phyloP scores from a whole-genome alignment of 306 rosid species.

The Sindora glabra region DNA sequence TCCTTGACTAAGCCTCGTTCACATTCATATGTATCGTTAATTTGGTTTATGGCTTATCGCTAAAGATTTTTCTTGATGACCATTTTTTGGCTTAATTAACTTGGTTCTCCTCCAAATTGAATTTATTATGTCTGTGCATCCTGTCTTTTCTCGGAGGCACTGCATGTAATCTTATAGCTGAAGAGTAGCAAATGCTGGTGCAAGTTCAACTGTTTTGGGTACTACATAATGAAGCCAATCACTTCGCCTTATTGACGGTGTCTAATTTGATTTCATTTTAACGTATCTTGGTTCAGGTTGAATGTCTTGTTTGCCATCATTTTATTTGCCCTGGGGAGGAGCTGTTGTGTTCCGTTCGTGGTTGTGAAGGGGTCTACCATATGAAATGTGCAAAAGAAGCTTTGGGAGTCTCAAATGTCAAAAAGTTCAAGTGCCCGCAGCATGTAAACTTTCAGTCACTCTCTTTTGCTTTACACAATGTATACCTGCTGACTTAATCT shows the following conservation, averaged over 20 bases:
- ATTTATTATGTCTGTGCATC: no score
- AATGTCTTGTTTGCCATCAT: conserved; percentile 47
- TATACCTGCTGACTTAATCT: not conserved
- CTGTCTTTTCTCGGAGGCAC: no score
- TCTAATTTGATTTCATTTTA: not conserved
- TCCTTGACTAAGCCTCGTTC: not conserved
- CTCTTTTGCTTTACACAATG: not conserved
- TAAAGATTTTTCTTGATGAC: not conserved
- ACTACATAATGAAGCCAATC: not conserved
- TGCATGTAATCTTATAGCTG: not conserved
- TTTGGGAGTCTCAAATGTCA: conserved; percentile 28
- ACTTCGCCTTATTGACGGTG: no score
- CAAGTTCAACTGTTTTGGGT: not conserved
- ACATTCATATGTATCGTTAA: not conserved
- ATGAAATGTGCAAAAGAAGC: conserved; percentile 47
- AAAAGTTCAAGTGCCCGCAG: conserved; percentile 80
- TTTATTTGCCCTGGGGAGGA: conserved; percentile 42
- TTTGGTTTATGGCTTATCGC: not conserved
- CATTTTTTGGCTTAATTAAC: not conserved
- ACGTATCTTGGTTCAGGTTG: conserved; percentile 35
- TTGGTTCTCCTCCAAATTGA: no score
- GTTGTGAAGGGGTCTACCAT: conserved; percentile 58
- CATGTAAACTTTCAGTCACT: conserved; percentile 43
- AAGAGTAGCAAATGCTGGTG: not conserved
- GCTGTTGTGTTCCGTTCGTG: conserved; percentile 58